phyloP scores from a whole-genome alignment of 768 basidiomycete genomes.

The Phanerochaete sordida region DNA sequence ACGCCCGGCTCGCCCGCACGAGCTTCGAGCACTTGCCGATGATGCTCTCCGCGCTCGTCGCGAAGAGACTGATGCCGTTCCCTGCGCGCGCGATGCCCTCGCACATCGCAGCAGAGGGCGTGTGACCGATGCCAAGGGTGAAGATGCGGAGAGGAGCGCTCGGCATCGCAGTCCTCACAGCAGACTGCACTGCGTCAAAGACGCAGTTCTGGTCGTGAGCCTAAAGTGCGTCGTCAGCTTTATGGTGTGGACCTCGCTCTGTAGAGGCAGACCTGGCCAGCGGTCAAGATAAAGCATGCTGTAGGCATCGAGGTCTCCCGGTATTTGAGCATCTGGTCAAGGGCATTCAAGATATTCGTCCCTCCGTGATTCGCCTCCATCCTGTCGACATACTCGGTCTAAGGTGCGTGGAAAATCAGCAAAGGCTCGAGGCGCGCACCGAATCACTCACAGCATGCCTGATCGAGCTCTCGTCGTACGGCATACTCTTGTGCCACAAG shows the following conservation, averaged over 20 bases:
- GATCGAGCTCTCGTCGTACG: slow-evolving; percentile 30
- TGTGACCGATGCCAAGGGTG: slow-evolving; percentile 53
- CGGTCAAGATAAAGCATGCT: slow-evolving; percentile 55
- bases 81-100: slow-evolving; percentile 51
- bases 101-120: slow-evolving; percentile 47
- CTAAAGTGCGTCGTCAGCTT: background rate
- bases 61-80: slow-evolving; percentile 46
- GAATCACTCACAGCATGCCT: slow-evolving; percentile 33
- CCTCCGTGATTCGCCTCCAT: slow-evolving; percentile 47
- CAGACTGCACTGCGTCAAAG: slow-evolving; percentile 20
- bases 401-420: background rate
- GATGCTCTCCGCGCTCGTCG: slow-evolving; percentile 44
- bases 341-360: slow-evolving; percentile 45
- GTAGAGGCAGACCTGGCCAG: slow-evolving; percentile 40
- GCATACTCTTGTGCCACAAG: slow-evolving; percentile 35
- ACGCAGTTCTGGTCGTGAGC: slow-evolving; percentile 19
- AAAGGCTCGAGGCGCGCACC: background rate
- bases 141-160: slow-evolving; percentile 44
- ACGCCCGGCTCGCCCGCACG: slow-evolving; percentile 47
- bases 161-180: slow-evolving; percentile 28
- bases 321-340: slow-evolving; percentile 33
- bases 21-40: slow-evolving; percentile 45
- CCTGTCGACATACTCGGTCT: slow-evolving; percentile 27
- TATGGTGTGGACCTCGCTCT: background rate
- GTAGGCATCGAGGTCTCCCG: slow-evolving; percentile 37